These are phyloP conservation scores for Pseudonectria foliicola DNA, from an alignment of 2,329 filamentous ascomycete species.

Conservation along the genomic window DNA sequence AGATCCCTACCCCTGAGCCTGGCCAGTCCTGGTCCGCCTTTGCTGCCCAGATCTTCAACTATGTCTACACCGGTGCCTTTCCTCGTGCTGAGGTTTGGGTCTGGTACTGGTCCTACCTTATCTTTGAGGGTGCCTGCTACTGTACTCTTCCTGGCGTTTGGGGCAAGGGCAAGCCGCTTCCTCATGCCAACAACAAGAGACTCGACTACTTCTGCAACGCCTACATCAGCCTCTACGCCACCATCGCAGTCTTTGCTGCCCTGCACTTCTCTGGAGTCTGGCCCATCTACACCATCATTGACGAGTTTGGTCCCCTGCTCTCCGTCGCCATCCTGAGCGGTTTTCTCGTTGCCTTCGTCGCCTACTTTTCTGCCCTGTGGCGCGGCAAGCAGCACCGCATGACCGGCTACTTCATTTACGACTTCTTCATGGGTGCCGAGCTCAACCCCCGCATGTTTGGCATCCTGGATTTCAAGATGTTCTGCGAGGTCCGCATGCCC, in stretches of 20 bases:
- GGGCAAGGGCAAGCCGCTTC: constrained; percentile 80
- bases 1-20: constrained; percentile 59
- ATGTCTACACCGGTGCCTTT: constrained; percentile 79
- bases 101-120: constrained; percentile 91
- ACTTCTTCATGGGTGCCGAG: constrained; percentile 92
- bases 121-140: constrained; percentile 79
- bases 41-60: constrained; percentile 57
- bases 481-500: constrained; percentile 85
- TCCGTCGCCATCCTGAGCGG: constrained; percentile 89
- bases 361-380: constrained; percentile 76
- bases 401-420: constrained; percentile 78
- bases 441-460: constrained; percentile 83
- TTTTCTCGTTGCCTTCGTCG: constrained; percentile 72
- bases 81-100: constrained; percentile 76
- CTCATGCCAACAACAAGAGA: constrained; percentile 75
- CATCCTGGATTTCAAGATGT: constrained; percentile 92
- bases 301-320: constrained; percentile 91
- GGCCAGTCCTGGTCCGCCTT: constrained; percentile 68
- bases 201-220: constrained; percentile 93
- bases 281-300: constrained; percentile 83
- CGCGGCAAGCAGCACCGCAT: constrained; percentile 86
- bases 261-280: constrained; percentile 82
- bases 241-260: constrained; percentile 60
- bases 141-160: constrained; percentile 80
- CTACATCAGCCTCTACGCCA: constrained; percentile 80